Base-by-base conservation (phyloP, 345 rosid genomes). In the Bruguiera parviflora region DNA sequence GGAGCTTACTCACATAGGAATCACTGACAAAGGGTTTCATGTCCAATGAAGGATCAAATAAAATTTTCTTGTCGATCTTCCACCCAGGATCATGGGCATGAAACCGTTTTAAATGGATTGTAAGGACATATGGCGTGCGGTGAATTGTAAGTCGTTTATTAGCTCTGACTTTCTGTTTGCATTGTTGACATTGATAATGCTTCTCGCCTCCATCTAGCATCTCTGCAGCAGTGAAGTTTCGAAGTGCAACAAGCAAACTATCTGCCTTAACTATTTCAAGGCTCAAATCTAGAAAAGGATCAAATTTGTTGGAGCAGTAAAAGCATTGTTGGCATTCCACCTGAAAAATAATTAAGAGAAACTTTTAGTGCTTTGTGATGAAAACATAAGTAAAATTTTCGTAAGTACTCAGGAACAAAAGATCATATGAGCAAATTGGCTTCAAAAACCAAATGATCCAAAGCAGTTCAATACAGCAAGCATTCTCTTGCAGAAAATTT, bases 131-230 rank as follows among this genome's bases (percentile, higher is more conserved):
- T 33, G 98, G 99, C 46, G 93, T 89, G 71, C 92, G 89, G 82
- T 84, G 80, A 80, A 95, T 84, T 22, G 96, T 92, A 37, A 95
- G 94, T 79, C 89, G 87, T 80, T 92, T 95, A 69, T 29, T 71
- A 68, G 99, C 99, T 76, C 66, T 85, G 27, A 95, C 99, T 84
- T 92, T 92, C 75, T 92, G 88, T 73, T 83, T 88, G 90, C 99
- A 95, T 62, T 61, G 81, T 79, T 88, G 89, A 62, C 98, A 92
- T 39, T 88, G 96, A 73, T 95, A 95, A 59, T 89, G 88, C 87
- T 75, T 90, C 83, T 84, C 92, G 51, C 99, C 99, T 43, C 93
- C 92, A 79, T 90, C 99, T 76, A 95, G 71, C 33, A 78, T 53
- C 86, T 92, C 99, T 27, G 84, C 79, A 63, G 94, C 78, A 43